A percentile compares a stretch with the other conserved stretches of the same genome.
phyloP scores from a whole-genome alignment of 2,329 filamentous ascomycete species.

The Scytalidium sp. region DNA sequence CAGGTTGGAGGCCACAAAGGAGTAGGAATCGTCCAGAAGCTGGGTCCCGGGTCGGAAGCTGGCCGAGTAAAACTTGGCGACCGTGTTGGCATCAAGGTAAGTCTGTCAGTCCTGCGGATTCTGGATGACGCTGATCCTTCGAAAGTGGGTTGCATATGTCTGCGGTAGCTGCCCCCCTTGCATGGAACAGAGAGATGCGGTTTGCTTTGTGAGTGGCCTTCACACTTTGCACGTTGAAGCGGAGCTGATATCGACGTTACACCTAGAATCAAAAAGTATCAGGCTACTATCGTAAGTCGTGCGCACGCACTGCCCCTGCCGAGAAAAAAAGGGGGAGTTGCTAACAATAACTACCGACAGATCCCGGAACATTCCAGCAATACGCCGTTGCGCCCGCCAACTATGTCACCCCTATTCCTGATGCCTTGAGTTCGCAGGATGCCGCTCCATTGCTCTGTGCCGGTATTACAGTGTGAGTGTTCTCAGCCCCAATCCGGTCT shows the following conservation, averaged over 20 bases:
- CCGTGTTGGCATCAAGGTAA: conserved; percentile 65
- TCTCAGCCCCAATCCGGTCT: conserved; percentile 11
- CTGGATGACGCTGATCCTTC: conserved; percentile 12
- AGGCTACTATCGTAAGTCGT: conserved; percentile 55
- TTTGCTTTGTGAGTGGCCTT: conserved; percentile 56
- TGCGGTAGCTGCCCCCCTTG: conserved; percentile 51
- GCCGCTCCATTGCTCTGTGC: conserved; percentile 68
- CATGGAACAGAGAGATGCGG: conserved; percentile 57
- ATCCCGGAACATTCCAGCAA: conserved; percentile 70
- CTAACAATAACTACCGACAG: conserved; percentile 8
- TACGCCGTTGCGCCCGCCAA: conserved; percentile 61
- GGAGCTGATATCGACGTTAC: conserved; percentile 6
- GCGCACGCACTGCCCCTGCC: neutral
- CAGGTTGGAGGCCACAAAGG: conserved; percentile 71
- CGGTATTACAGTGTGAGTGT: conserved; percentile 53
- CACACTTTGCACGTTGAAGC: neutral
- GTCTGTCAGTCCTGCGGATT: conserved; percentile 8
- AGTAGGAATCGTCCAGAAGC: conserved; percentile 61
- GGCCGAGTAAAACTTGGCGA: conserved; percentile 61
- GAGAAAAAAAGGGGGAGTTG: neutral
- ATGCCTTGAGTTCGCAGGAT: conserved; percentile 52
- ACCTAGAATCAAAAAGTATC: conserved; percentile 50
- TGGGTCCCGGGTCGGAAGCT: conserved; percentile 57
- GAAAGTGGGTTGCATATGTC: conserved; percentile 49
- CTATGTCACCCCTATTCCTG: conserved; percentile 70